A percentile compares a stretch with the other conserved stretches of the same genome.
phyloP scores from a whole-genome alignment of 2,329 filamentous ascomycete species.

The Monosporascus sp. region DNA sequence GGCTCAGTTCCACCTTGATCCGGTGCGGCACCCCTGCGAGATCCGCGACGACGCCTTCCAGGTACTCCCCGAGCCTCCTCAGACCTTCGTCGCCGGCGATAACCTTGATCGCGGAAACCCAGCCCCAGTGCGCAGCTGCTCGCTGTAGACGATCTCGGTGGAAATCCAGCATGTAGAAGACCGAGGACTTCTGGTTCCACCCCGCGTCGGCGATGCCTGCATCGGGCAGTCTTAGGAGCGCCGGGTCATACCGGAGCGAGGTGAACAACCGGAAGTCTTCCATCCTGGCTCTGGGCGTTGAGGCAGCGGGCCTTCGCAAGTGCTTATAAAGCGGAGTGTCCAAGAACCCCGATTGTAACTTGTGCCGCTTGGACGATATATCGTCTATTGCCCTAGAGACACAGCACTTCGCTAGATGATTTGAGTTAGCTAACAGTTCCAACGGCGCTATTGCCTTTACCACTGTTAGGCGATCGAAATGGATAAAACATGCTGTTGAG shows the following conservation, averaged over 20 bases:
- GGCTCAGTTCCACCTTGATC: slow-evolving; percentile 50
- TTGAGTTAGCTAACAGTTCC: no score
- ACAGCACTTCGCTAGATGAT: no score
- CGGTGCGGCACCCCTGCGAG: slow-evolving; percentile 34
- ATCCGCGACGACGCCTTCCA: slow-evolving; percentile 24
- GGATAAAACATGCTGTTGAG: no score
- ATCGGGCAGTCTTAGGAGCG: slow-evolving; percentile 40
- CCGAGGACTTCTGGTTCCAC: slow-evolving; percentile 52
- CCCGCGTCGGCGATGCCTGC: slow-evolving; percentile 36
- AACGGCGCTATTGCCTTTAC: no score
- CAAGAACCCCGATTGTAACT: no score
- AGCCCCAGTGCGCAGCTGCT: slow-evolving; percentile 53
- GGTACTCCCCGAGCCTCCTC: slow-evolving; percentile 32
- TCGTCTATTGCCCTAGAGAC: no score
- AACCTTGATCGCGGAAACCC: slow-evolving; percentile 39
- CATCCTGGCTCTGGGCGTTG: slow-evolving; percentile 22
- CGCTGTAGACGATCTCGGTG: slow-evolving; percentile 75
- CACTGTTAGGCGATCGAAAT: no score
- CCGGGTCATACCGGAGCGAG: slow-evolving; percentile 65
- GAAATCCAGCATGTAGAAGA: slow-evolving; percentile 74
- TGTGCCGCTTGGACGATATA: no score
- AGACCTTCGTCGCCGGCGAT: slow-evolving; percentile 45
- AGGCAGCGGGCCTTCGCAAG: no score
- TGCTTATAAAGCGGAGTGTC: no score
- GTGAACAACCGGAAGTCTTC: slow-evolving; percentile 60